Evolutionary conservation across 1,284 basidiomycete genomes (phyloP), one percentile per base, ranked within the genome.

Genomic region (Mycena sp.): DNA sequence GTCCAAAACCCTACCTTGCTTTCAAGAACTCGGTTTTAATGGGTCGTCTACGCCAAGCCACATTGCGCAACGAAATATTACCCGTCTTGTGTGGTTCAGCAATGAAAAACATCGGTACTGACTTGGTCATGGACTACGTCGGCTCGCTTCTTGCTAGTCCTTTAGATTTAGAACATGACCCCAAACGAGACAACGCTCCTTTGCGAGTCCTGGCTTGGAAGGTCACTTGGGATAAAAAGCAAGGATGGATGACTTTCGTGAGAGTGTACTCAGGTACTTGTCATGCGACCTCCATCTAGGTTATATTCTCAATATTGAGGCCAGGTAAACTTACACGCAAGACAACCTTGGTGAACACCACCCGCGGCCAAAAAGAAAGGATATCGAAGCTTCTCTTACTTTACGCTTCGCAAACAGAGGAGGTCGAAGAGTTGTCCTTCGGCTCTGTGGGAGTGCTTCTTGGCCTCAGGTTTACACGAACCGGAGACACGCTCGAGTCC

Each of bases 181-280:
- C 69, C 5, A 82, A 84, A 50, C 73, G 72, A 12, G 71, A 76
- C 35, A 85, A 85, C 64, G 73, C 81, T 1, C 85, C 87, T 0
- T 72, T 91, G 21, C 86, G 85, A 28, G 76, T 90, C 68, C 80
- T 96, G 23, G 94, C 93, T 1, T 96, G 95, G 92, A 96, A 96
- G 74, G 94, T 96, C 19, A 84, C 83, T 25, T 95, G 92, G 91
- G 93, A 96, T 74, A 89, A 88, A 67, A 86, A 86, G 63, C 86
- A 85, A 67, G 94, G 94, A 16, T 96, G 94, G 87, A 93, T 95
- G 88, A 96, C 94, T 0, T 96, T 95, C 72, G 89, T 96, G 35
- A 84, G 94, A 25, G 86, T 96, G 23, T 96, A 96, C 73, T 94
- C 94, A 58, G 94, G 94, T 89, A 74, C 67, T 80, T 71, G 1